These are phyloP conservation scores for Triadica sebifera DNA, from an alignment of 345 rosid species.

Conservation along the genomic window DNA sequence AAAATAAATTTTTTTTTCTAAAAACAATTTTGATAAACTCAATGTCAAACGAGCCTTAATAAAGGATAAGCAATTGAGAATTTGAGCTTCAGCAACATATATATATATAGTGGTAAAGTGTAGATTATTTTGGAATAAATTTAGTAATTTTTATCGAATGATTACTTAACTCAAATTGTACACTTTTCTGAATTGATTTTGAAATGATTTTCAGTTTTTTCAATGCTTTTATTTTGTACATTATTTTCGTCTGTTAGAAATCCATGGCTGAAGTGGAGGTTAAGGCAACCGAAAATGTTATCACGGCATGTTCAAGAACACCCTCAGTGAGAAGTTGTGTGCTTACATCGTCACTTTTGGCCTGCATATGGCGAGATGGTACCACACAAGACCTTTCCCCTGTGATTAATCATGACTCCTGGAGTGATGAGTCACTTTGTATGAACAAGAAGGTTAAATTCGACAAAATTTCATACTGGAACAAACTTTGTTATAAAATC, in stretches of 20 bases:
- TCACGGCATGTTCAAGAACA: conserved; percentile 76
- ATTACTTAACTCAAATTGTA: no score
- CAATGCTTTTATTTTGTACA: no score
- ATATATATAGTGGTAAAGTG: no score
- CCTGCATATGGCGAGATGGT: conserved; percentile 67
- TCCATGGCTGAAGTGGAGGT: conserved; percentile 69
- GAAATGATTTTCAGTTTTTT: no score
- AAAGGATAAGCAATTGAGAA: no score
- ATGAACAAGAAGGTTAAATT: conserved; percentile 53
- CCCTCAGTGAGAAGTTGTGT: conserved; percentile 71
- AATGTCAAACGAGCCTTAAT: no score
- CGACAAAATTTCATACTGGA: not conserved
- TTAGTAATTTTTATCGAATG: no score
- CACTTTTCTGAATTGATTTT: no score
- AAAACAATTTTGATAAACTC: no score
- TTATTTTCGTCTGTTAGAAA: conserved; percentile 34
- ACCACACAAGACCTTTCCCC: conserved; percentile 29
- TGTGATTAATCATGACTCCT: conserved; percentile 55
- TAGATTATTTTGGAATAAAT: no score
- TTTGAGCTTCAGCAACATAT: no score
- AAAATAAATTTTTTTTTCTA: no score
- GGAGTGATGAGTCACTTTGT: conserved; percentile 86
- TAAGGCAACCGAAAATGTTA: conserved; percentile 63
- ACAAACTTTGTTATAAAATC: not conserved
- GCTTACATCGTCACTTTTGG: conserved; percentile 73